A percentile compares a stretch with the other conserved stretches of the same genome.
Evolutionary conservation across 2,329 filamentous ascomycete species (phyloP).

Genomic region (Pseudocercospora vitis): DNA sequence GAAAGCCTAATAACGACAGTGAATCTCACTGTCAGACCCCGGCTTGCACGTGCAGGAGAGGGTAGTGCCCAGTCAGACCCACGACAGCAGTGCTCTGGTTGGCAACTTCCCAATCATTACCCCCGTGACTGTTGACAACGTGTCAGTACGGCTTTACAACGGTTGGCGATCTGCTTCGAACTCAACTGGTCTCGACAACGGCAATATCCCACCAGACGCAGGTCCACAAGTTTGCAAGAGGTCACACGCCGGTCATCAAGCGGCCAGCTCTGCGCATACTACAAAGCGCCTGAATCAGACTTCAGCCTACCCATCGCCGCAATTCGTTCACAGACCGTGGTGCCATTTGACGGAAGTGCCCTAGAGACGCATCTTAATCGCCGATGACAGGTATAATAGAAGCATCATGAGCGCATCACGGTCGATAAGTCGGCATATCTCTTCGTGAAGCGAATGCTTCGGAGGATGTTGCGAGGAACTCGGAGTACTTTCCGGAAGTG

Average conservation of each 20-base stretch:
- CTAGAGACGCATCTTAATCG: slow-evolving; percentile 1
- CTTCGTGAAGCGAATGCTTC: not conserved
- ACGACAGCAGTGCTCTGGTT: not conserved
- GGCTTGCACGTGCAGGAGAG: not conserved
- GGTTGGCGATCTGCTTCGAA: not conserved
- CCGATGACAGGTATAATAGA: not conserved
- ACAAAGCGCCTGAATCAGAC: not conserved
- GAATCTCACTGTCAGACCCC: not conserved
- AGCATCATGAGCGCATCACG: slow-evolving; percentile 2
- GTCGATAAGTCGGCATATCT: not conserved
- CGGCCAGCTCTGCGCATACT: too few species aligned
- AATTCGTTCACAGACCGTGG: not conserved
- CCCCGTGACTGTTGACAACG: not conserved
- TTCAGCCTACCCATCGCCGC: not conserved
- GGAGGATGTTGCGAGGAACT: not conserved
- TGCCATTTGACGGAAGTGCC: not conserved
- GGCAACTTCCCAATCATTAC: not conserved
- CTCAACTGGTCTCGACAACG: not conserved
- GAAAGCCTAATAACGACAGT: not conserved
- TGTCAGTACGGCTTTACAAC: not conserved
- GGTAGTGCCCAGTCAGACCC: not conserved
- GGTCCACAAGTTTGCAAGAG: not conserved
- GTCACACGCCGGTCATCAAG: not conserved
- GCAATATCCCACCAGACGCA: not conserved
- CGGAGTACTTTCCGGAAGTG: not conserved